Evolutionary conservation across 2,329 filamentous ascomycete species (phyloP).

Genomic region (Leptographium radiaticola): DNA sequence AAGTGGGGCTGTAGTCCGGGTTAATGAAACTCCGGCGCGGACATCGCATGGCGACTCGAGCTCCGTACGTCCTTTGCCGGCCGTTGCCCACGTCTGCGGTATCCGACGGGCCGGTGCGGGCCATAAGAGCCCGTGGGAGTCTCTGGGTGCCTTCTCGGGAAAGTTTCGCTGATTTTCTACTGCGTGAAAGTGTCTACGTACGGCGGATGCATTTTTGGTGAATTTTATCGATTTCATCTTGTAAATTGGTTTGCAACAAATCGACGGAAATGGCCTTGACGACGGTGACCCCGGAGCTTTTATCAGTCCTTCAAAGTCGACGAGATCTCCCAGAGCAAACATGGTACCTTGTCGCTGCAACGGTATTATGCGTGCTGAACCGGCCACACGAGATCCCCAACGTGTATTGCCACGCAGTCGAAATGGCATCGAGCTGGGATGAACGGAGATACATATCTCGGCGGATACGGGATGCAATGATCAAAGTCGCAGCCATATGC

Average conservation of each 20-base stretch:
- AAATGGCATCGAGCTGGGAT: constrained; percentile 17
- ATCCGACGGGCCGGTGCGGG: too few relatives aligned
- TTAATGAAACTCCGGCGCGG: too few relatives aligned
- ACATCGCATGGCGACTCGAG: too few relatives aligned
- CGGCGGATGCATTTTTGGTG: too few relatives aligned
- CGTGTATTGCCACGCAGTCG: constrained; percentile 29
- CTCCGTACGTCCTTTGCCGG: too few relatives aligned
- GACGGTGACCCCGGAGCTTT: constrained; percentile 24
- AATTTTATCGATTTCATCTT: not conserved
- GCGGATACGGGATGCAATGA: constrained; percentile 33
- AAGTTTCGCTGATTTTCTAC: too few relatives aligned
- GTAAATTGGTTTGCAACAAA: not conserved
- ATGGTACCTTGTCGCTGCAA: constrained; percentile 36
- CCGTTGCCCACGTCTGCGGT: too few relatives aligned
- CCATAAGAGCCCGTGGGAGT: too few relatives aligned
- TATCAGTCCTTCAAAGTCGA: constrained; percentile 26
- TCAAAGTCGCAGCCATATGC: constrained; percentile 33
- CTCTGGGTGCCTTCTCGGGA: too few relatives aligned
- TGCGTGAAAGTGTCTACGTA: too few relatives aligned
- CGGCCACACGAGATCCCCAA: constrained; percentile 32
- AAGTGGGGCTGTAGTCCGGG: not conserved
- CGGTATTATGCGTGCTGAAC: constrained; percentile 32
- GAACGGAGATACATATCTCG: constrained; percentile 30
- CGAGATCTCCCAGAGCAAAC: constrained; percentile 28
- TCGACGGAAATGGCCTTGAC: not conserved